Conservation (phyloP, 1,284 basidiomycete genomes). For the Sporisorium iseilematis-ciliati region DNA sequence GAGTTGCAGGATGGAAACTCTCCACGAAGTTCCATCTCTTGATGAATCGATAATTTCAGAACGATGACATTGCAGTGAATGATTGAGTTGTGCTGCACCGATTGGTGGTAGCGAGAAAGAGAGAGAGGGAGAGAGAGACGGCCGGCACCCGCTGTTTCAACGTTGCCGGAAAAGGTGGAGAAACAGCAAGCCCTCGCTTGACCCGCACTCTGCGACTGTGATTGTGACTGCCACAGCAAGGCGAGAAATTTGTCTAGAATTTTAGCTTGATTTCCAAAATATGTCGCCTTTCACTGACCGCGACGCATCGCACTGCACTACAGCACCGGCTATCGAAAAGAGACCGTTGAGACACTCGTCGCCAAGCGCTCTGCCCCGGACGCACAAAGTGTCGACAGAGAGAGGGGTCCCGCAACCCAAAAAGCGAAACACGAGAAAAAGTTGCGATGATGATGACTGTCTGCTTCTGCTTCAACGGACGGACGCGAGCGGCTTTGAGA, state of each 20-base stretch:
- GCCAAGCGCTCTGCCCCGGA: not conserved
- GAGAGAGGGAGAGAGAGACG: not conserved
- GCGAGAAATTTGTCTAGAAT: not conserved
- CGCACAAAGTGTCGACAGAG: not conserved
- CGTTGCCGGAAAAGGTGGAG: conserved; percentile 15
- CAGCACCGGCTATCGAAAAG: conserved; percentile 11
- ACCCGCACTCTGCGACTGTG: not conserved
- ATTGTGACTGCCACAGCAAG: not conserved
- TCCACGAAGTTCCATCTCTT: no score
- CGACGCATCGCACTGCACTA: no score
- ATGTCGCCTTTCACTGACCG: not conserved
- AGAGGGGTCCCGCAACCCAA: not conserved
- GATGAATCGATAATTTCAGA: no score
- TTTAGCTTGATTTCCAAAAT: conserved; percentile 5
- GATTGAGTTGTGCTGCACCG: no score
- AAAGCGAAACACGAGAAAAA: not conserved
- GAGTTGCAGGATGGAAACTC: no score
- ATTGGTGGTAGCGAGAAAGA: no score
- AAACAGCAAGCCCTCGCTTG: conserved; percentile 1
- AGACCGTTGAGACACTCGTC: not conserved
- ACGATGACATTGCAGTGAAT: no score
- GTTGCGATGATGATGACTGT: conserved; percentile 2
- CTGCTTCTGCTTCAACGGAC: not conserved
- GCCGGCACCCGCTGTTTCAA: conserved; percentile 13
- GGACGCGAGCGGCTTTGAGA: conserved; percentile 41